phyloP scores from a whole-genome alignment of 1,284 basidiomycete species.

The Inonotus hispidus region DNA sequence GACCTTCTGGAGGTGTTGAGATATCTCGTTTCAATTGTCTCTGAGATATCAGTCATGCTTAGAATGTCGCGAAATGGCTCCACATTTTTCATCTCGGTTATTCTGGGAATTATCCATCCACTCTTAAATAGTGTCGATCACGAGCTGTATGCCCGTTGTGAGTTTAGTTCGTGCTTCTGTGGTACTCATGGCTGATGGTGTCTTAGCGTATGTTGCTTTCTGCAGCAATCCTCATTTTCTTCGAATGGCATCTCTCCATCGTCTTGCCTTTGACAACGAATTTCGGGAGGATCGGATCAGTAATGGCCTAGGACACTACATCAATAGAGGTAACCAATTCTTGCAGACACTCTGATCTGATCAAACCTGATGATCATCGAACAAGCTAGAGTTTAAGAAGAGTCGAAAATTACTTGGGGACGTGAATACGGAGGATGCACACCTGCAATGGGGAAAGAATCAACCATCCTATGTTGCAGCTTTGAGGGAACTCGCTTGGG shows the following conservation, averaged over 20 bases:
- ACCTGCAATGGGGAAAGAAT: too few species aligned
- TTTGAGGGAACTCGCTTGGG: not conserved
- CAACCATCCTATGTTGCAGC: too few species aligned
- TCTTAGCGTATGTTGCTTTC: slow-evolving; percentile 9
- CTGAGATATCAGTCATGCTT: not conserved
- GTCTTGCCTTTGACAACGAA: not conserved
- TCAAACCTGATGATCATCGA: too few species aligned
- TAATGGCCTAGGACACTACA: slow-evolving; percentile 2
- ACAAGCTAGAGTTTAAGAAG: too few species aligned
- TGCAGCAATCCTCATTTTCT: slow-evolving; percentile 9
- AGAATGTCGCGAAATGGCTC: not conserved
- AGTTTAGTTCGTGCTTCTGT: not conserved
- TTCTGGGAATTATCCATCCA: not conserved
- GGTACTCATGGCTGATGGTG: not conserved
- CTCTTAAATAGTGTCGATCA: not conserved
- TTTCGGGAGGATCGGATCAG: slow-evolving; percentile 2
- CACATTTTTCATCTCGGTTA: not conserved
- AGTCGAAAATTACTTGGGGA: too few species aligned
- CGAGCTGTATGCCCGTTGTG: not conserved
- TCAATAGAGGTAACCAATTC: slow-evolving; percentile 7
- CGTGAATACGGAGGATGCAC: too few species aligned
- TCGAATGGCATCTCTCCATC: slow-evolving; percentile 7
- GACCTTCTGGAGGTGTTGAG: not conserved
- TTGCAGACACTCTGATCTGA: too few species aligned
- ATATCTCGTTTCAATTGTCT: not conserved